These are phyloP conservation scores for Crotalaria pallida DNA, from an alignment of 306 rosid species.

Conservation along the genomic window DNA sequence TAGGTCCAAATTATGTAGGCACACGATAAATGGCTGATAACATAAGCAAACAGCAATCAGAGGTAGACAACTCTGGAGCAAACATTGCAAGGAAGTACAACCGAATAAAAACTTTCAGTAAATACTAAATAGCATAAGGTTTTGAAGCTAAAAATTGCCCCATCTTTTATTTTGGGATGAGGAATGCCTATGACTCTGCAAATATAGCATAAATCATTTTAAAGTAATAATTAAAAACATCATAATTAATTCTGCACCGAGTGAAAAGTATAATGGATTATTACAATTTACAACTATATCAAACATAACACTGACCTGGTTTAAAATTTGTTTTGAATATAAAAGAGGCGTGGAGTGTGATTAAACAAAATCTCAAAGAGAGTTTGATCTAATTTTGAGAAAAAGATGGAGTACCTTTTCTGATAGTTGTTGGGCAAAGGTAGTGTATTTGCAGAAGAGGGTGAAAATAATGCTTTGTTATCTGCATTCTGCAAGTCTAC, in stretches of 20 bases:
- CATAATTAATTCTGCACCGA: neutral
- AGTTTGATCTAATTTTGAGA: neutral
- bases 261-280: neutral
- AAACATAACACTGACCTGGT: too few species aligned
- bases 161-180: neutral
- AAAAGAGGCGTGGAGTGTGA: too few species aligned
- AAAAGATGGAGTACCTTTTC: conserved; percentile 56
- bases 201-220: neutral
- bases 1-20: neutral
- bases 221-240: neutral
- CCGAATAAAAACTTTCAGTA: neutral
- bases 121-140: neutral
- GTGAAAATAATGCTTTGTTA: conserved; percentile 43
- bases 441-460: conserved; percentile 48
- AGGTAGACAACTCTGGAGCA: neutral
- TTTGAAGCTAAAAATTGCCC: neutral
- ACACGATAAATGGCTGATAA: neutral
- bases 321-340: too few species aligned
- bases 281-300: too few species aligned
- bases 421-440: conserved; percentile 65
- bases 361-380: too few species aligned
- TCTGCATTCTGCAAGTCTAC: conserved; percentile 43
- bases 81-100: conserved; percentile 1
- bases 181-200: neutral
- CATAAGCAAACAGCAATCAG: conserved; percentile 15